Evolutionary conservation across 2,329 filamentous ascomycete species (phyloP), one percentile per base, ranked within the genome.

Genomic region (Fusarium concolor): DNA sequence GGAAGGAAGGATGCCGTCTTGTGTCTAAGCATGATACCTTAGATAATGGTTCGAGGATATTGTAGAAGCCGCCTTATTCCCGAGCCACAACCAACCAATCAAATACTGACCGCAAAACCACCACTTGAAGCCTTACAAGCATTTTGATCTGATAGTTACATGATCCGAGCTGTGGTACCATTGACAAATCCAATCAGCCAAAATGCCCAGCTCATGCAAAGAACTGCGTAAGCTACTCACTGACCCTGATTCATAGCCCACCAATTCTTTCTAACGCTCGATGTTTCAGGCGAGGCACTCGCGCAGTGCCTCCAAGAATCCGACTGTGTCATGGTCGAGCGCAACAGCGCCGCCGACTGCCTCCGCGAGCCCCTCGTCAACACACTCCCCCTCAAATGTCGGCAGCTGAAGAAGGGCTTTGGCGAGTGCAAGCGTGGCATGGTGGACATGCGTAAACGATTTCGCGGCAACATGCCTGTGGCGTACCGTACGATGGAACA

Each of bases 391-490:
- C 90, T 87, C 24, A 90, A 91, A 80, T 99, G 96, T 82, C 93
- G 95, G 78, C 95, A 97, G 80, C 87, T 99, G 62, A 93, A 95
- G 79, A 94, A 93, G 79, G 93, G 94, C 44, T 96, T 96, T 75
- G 92, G 93, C 78, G 93, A 97, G 78, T 99, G 96, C 87, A 96
- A 97, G 76, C 92, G 95, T 70, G 96, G 96, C 70, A 89, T 97
- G 89, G 92, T 98, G 73, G 96, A 99, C 79, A 99, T 99, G 96
- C 92, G 96, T 79, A 98, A 98, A 83, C 91, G 96, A 33, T 98
- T 99, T 81, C 89, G 96, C 56, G 96, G 96, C 60, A 98, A 98
- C 83, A 89, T 93, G 78, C 94, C 96, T 54, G 90, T 97, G 69
- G 85, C 88, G 24, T 87, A 91, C 70, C 84, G 83, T 75, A 81